Conservation (phyloP, 768 basidiomycete genomes). For the Strobilomyces confusus region DNA sequence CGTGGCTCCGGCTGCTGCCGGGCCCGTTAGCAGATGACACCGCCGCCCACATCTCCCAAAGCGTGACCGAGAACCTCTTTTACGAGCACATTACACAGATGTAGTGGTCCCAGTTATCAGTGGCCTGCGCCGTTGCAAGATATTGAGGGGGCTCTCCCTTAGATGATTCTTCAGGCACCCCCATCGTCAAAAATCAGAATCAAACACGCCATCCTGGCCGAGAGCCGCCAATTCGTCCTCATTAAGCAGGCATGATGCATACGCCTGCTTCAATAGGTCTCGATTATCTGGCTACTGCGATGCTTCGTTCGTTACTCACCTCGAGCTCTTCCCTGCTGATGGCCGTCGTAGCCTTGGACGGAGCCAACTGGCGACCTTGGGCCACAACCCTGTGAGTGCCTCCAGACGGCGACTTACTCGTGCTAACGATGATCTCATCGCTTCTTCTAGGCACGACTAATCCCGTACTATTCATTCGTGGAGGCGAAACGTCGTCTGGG, state of each 20-base stretch:
- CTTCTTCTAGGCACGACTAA: not conserved
- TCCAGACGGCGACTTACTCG: not conserved
- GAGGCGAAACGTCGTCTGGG: not conserved
- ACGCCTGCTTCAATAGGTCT: constrained; percentile 22
- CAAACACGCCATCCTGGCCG: constrained; percentile 26
- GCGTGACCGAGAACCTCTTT: not conserved
- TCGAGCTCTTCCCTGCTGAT: constrained; percentile 20
- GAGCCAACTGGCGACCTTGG: not conserved
- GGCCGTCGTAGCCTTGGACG: not conserved
- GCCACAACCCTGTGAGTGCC: not conserved
- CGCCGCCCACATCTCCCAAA: no score
- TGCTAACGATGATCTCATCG: not conserved
- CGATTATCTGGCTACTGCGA: not conserved
- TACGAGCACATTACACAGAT: not conserved
- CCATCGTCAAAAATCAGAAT: constrained; percentile 26
- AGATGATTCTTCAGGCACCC: not conserved
- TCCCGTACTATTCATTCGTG: not conserved
- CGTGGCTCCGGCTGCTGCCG: not conserved
- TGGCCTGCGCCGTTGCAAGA: no score
- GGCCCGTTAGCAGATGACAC: not conserved
- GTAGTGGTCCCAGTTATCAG: not conserved
- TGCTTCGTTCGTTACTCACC: constrained; percentile 10
- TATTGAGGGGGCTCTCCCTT: no score
- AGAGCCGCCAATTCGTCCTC: constrained; percentile 33
- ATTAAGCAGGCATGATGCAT: constrained; percentile 36